phyloP scores from a whole-genome alignment of 805 yeast species.

The Dipodascus albidus region DNA sequence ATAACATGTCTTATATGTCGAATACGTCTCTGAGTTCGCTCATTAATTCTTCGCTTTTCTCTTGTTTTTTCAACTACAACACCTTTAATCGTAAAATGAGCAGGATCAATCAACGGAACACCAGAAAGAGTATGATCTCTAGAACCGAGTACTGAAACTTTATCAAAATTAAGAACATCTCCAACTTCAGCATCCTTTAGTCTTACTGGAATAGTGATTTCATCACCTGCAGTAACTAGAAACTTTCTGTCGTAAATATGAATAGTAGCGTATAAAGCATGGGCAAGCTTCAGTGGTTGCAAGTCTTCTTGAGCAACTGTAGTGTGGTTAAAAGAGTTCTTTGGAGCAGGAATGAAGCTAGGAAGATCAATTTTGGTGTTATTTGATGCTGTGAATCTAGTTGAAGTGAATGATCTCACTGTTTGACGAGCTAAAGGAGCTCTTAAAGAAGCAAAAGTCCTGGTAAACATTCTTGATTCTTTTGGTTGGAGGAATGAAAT shows the following conservation, averaged over 20 bases:
- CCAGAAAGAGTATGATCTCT: slow-evolving; percentile 64
- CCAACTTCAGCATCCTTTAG: slow-evolving; percentile 74
- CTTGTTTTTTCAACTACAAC: slow-evolving; percentile 72
- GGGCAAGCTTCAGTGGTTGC: slow-evolving; percentile 52
- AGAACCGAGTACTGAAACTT: slow-evolving; percentile 75
- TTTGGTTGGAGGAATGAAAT: neutral
- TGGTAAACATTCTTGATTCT: too few relatives aligned
- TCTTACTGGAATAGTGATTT: slow-evolving; percentile 64
- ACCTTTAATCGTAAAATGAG: slow-evolving; percentile 52
- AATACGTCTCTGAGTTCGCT: slow-evolving; percentile 68
- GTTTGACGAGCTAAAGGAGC: too few relatives aligned
- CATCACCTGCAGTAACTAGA: slow-evolving; percentile 85
- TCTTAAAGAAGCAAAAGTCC: neutral
- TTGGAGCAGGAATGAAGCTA: neutral
- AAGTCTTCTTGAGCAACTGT: slow-evolving; percentile 29
- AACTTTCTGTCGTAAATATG: slow-evolving; percentile 76
- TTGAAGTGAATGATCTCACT: neutral
- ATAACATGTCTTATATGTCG: slow-evolving; percentile 59
- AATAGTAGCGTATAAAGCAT: slow-evolving; percentile 70
- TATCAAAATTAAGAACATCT: slow-evolving; percentile 59
- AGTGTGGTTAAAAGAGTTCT: neutral
- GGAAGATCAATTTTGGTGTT: neutral
- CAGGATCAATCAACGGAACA: slow-evolving; percentile 38
- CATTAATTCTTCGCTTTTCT: slow-evolving; percentile 51
- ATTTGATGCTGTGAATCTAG: neutral